Evolutionary conservation across 257 asterid genomes (phyloP).

Genomic region (Salvia hispanica): DNA sequence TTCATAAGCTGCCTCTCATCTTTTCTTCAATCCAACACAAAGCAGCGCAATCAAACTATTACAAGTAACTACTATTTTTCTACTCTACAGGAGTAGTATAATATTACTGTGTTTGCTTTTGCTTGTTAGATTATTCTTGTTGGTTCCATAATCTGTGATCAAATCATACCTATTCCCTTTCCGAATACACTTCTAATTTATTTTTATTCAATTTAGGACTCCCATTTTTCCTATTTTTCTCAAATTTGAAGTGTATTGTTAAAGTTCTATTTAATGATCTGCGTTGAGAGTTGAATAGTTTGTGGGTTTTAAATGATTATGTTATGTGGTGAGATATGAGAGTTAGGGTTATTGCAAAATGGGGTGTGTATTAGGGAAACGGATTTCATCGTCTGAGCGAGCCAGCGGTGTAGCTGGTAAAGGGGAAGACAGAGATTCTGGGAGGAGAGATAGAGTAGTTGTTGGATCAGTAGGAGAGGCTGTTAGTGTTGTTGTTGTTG

Average conservation of each 20-base stretch:
- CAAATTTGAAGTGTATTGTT: constrained; percentile 4
- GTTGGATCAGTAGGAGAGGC: constrained; percentile 46
- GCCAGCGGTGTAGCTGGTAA: constrained; percentile 51
- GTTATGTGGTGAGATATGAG: constrained; percentile 70
- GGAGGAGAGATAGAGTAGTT: constrained; percentile 65
- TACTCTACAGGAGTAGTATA: constrained; percentile 23
- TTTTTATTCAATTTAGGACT: constrained; percentile 25
- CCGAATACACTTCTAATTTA: constrained; percentile 31
- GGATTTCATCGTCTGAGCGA: constrained; percentile 57
- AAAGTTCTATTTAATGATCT: constrained; percentile 14
- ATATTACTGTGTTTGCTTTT: constrained; percentile 28
- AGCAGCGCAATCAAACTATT: constrained; percentile 36
- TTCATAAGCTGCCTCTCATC: constrained; percentile 25
- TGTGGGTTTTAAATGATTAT: constrained; percentile 37
- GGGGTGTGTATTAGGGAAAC: constrained; percentile 88
- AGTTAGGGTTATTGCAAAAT: constrained; percentile 52
- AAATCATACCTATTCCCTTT: constrained; percentile 44
- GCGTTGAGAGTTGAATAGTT: constrained; percentile 22
- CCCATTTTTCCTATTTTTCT: constrained; percentile 35
- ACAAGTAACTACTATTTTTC: constrained; percentile 31
- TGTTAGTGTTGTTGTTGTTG: constrained; percentile 37
- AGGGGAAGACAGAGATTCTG: constrained; percentile 55
- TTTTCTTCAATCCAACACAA: constrained; percentile 42
- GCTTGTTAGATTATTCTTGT: constrained; percentile 39
- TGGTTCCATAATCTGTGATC: constrained; percentile 53